Base-by-base conservation (phyloP, 768 basidiomycete genomes). In the Lyophyllum shimeji region DNA sequence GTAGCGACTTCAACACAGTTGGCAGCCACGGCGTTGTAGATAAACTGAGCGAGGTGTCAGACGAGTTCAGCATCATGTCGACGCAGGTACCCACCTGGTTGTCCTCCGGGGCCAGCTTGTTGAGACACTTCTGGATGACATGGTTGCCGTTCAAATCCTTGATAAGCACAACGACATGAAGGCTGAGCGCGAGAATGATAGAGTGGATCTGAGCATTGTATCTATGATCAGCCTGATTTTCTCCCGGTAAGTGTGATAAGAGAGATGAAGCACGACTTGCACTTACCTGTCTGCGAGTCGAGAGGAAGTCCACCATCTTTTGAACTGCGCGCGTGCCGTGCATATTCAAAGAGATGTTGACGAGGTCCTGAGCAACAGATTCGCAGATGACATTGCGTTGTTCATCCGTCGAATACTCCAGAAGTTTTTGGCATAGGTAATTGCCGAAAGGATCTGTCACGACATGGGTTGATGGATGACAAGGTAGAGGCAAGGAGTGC, bases 231-330 rank as follows among this genome's bases (percentile, higher is more conserved):
- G 88, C 80, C 89, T 91, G 80, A 72, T 71, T 64, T 64, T 64
- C 15, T 3, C 55, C 64, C 71, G 63, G 82, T 86, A 72, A 86
- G 81, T 78, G 75, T 71, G 69, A 74, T 72, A 76, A 71, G 69
- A 70, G 62, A 69, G 63, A 62, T 47, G 53, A 63, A 60, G 56
- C 50, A 63, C 59, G 60, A 67, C 66, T 53, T 46, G 57, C 60
- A 84, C 87, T 82, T 77, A 79, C 92, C 90, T 95, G 93, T 67
- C 97, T 80, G 65, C 92, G 87, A 52, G 93, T 94, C 20, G 95
- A 96, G 68, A 99, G 76, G 79, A 97, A 98, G 72, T 99, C 97
- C 60, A 99, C 97, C 96, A 98, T 98, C 79, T 98, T 98, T 78
- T 99, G 97, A 56, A 98, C 97, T 24, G 97, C 97, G 58, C 97